Base-by-base conservation (phyloP, 2,329 filamentous ascomycete genomes). In the Epichloe bromicola region DNA sequence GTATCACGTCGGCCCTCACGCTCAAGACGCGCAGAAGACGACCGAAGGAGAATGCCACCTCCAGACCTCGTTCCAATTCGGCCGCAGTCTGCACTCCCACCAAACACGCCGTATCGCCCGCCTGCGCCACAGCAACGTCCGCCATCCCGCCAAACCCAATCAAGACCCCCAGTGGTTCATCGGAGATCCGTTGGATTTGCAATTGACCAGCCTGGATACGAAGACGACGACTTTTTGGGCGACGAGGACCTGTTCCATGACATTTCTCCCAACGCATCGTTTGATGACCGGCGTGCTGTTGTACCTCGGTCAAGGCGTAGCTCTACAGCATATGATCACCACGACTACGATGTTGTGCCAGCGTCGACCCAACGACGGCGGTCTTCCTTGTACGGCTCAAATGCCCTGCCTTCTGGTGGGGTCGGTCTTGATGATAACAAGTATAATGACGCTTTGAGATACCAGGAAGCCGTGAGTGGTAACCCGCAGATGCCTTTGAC, bases 391-490 rank as follows among this genome's bases (percentile, higher is more conserved):
- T 72, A 73, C 49, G 66, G 61, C 11, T 60, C 63, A 15, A 61
- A 60, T 34, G 64, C 66, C n/a, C 53, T 63, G 5, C 63, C 61
- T 17, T 55, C 59, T n/a, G 63, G 62, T 12, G 66, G 64, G 20
- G 62, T 60, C 33, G 67, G 66, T 48, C 58, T 66, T 11, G 64
- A 66, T 4, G 60, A 65, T 20, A 66, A 72, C 48, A 72, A 65
- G 52, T 70, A 73, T 48, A 46, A 61, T 48, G 60, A 63, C 39
- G 67, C 67, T 19, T 45, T 66, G 43, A 57, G 58, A 30, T 82
- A 83, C 60, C 79, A 81, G 59, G 72, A 79, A 17, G 70, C 74
- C 4, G 67, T 76, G 5, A 69, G 61, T 41, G 74, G 74, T 36
- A 71, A 68, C 6, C 61, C 70, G 3, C 59, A 64, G 38, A 58